A percentile compares a stretch with the other conserved stretches of the same genome.
Conservation (phyloP, 495 filamentous ascomycete genomes). For the Podospora sp. region DNA sequence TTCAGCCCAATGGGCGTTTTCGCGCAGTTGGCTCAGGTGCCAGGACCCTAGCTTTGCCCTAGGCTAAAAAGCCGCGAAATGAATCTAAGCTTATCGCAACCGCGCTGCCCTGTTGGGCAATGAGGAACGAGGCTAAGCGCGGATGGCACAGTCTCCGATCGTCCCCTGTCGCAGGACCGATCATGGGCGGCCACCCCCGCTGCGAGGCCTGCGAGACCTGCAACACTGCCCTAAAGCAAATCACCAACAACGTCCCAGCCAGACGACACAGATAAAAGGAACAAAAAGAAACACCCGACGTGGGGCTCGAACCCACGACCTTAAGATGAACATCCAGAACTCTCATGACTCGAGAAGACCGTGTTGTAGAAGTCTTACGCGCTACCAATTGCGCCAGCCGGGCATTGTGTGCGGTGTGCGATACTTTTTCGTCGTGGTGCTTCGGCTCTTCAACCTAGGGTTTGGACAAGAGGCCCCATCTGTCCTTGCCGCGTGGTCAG, state of each 20-base stretch:
- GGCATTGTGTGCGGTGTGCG: background rate
- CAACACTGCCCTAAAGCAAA: too few relatives aligned
- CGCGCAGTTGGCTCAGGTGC: background rate
- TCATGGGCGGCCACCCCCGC: background rate
- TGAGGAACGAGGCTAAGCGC: background rate
- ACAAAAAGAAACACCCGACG: background rate
- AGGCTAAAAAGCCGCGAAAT: background rate
- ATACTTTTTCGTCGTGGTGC: background rate
- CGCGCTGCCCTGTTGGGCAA: background rate
- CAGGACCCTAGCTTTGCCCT: background rate
- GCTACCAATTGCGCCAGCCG: background rate
- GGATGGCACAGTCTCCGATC: constrained; percentile 14
- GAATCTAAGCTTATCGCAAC: background rate
- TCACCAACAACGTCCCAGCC: constrained; percentile 1
- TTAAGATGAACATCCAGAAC: background rate
- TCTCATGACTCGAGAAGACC: background rate
- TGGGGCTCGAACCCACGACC: background rate
- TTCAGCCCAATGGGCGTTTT: background rate
- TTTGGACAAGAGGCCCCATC: background rate
- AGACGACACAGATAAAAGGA: too few relatives aligned
- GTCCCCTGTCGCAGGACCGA: constrained; percentile 9
- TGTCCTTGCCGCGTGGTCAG: background rate
- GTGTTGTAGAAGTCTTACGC: background rate
- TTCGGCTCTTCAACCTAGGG: background rate
- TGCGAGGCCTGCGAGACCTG: background rate